Percentiles rank a stretch among this genome's conserved stretches.
Conservation (phyloP, 2,329 filamentous ascomycete genomes). For the Dichotomopilus funicola region DNA sequence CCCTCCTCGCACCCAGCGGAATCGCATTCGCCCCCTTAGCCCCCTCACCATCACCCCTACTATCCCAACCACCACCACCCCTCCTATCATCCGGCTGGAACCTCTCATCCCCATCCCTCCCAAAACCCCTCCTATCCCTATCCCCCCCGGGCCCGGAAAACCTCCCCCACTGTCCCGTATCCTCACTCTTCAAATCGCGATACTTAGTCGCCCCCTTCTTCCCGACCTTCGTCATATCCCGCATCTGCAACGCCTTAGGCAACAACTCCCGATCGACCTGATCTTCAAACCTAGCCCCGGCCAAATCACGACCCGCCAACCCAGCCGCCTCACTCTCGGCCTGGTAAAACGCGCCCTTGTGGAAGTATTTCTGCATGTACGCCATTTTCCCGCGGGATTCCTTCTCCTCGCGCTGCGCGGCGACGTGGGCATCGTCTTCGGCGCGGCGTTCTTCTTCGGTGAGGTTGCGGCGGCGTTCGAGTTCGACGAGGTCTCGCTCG, state of each 20-base stretch:
- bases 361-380: constrained; percentile 94
- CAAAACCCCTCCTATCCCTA: constrained; percentile 33
- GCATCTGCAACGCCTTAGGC: constrained; percentile 84
- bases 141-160: constrained; percentile 41
- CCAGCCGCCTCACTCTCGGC: constrained; percentile 71
- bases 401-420: constrained; percentile 73
- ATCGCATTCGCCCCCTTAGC: constrained; percentile 63
- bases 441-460: constrained; percentile 77
- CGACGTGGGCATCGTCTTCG: constrained; percentile 75
- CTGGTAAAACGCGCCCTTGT: constrained; percentile 93
- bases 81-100: constrained; percentile 57
- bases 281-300: constrained; percentile 76
- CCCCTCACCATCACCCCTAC: constrained; percentile 38
- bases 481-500: constrained; percentile 80
- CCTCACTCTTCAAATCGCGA: constrained; percentile 78
- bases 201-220: constrained; percentile 90
- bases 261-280: constrained; percentile 77
- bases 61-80: constrained; percentile 33
- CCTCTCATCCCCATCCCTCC: constrained; percentile 50
- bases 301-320: constrained; percentile 73
- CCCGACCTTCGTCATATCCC: constrained; percentile 89
- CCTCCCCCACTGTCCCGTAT: constrained; percentile 81
- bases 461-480: constrained; percentile 80
- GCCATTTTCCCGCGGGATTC: constrained; percentile 71
- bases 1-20: constrained; percentile 58